A percentile compares a stretch with the other conserved stretches of the same genome.
phyloP scores from a whole-genome alignment of 495 filamentous ascomycete species.

The Xylaria grammica region DNA sequence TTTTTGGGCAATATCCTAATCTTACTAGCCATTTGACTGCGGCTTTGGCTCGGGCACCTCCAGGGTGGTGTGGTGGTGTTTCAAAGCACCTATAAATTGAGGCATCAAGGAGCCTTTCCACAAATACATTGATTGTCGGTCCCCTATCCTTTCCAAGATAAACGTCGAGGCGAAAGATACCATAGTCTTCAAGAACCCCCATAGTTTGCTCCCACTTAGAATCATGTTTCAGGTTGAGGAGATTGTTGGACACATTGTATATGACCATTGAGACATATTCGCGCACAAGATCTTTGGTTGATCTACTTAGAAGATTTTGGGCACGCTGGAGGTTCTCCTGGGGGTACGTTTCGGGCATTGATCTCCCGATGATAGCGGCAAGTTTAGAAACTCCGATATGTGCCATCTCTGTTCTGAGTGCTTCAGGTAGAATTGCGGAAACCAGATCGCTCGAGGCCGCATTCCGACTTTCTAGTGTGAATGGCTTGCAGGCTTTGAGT shows the following conservation, averaged over 20 bases:
- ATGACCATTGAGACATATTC: constrained; percentile 2
- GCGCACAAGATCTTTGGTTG: neutral
- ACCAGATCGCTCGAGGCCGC: constrained; percentile 3
- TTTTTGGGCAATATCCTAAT: constrained; percentile 1
- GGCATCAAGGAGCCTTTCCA: constrained; percentile 4
- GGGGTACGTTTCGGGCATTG: constrained; percentile 2
- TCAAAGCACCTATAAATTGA: neutral
- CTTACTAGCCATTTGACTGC: constrained; percentile 1
- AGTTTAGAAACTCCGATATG: constrained; percentile 10
- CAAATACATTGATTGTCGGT: constrained; percentile 2
- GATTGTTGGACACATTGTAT: neutral
- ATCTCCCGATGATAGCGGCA: constrained; percentile 7
- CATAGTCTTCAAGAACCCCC: neutral
- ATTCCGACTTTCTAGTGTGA: neutral
- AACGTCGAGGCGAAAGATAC: neutral
- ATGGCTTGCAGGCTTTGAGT: neutral
- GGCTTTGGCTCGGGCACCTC: constrained; percentile 1
- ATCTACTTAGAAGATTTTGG: neutral
- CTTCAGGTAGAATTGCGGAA: constrained; percentile 3
- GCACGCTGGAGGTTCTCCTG: constrained; percentile 3
- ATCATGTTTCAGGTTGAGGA: neutral
- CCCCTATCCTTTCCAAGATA: neutral
- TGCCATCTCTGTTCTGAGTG: neutral
- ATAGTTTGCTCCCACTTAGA: neutral
- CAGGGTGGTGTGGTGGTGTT: neutral